Conservation (phyloP, 192 early-diverging fungal species). For the Backusella liffmaniae region DNA sequence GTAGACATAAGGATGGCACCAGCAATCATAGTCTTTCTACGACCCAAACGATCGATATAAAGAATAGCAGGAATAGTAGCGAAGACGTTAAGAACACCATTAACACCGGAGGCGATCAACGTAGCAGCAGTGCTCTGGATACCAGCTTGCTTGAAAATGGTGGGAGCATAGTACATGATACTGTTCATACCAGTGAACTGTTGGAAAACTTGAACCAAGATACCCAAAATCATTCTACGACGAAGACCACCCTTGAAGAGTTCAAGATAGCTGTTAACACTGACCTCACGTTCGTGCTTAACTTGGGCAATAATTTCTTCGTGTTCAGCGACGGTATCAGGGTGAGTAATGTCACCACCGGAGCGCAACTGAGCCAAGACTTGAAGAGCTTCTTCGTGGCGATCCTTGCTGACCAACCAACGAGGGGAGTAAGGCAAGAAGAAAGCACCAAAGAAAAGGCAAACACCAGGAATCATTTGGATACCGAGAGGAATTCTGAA, state of each 20-base stretch:
- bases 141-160: constrained; percentile 38
- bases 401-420: constrained; percentile 72
- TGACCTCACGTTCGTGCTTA: constrained; percentile 57
- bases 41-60: constrained; percentile 77
- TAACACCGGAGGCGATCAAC: constrained; percentile 36
- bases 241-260: constrained; percentile 43
- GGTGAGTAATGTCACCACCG: constrained; percentile 51
- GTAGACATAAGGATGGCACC: constrained; percentile 67
- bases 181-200: constrained; percentile 87
- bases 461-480: constrained; percentile 75
- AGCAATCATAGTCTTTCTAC: constrained; percentile 67
- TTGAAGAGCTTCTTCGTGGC: constrained; percentile 62
- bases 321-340: constrained; percentile 60
- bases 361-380: constrained; percentile 71
- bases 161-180: constrained; percentile 68
- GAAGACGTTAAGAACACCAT: constrained; percentile 71
- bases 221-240: constrained; percentile 62
- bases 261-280: constrained; percentile 59
- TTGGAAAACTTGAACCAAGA: constrained; percentile 71
- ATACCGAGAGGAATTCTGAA: constrained; percentile 84
- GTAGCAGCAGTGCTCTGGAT: constrained; percentile 17
- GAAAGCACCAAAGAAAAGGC: constrained; percentile 63
- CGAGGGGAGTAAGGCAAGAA: constrained; percentile 88
- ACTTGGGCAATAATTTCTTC: constrained; percentile 70
- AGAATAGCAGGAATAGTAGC: constrained; percentile 83